These are phyloP conservation scores for Penicillium canescens DNA, from an alignment of 495 filamentous ascomycete species.

Conservation along the genomic window DNA sequence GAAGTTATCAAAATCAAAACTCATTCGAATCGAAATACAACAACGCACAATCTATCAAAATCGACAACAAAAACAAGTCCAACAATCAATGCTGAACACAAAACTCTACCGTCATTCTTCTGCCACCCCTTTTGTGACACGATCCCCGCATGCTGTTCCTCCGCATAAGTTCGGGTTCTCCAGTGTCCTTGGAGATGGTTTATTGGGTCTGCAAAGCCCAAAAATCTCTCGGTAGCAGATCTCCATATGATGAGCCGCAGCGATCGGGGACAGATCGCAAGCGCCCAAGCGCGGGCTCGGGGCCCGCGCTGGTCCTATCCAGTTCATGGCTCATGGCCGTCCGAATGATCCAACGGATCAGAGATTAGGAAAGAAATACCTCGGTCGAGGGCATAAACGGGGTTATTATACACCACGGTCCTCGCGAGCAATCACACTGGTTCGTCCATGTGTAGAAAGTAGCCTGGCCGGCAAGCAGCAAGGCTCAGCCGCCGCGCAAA, in stretches of 20 bases:
- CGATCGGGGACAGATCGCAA: conserved; percentile 1
- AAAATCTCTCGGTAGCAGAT: background rate
- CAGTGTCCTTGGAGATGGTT: background rate
- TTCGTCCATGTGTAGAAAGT: conserved; percentile 2
- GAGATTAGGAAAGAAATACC: too few relatives aligned
- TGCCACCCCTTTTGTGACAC: conserved; percentile 7
- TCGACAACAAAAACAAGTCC: conserved; percentile 1
- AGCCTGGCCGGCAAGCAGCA: conserved; percentile 4
- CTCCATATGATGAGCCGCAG: background rate
- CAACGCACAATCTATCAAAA: conserved; percentile 5
- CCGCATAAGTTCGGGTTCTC: conserved; percentile 8
- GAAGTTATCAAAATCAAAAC: background rate
- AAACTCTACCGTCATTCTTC: conserved; percentile 7
- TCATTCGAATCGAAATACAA: conserved; percentile 3
- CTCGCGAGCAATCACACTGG: background rate
- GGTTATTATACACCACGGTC: background rate
- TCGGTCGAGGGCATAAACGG: background rate
- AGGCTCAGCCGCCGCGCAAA: background rate
- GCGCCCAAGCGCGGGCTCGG: background rate
- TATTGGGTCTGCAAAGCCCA: background rate
- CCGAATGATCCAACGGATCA: too few relatives aligned
- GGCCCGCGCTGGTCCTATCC: conserved; percentile 5
- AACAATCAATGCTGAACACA: background rate
- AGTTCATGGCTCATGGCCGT: background rate
- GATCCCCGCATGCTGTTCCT: conserved; percentile 2